A percentile compares a stretch with the other conserved stretches of the same genome.
Conservation (phyloP, 768 basidiomycete species). For the Tricholoma saponaceum region DNA sequence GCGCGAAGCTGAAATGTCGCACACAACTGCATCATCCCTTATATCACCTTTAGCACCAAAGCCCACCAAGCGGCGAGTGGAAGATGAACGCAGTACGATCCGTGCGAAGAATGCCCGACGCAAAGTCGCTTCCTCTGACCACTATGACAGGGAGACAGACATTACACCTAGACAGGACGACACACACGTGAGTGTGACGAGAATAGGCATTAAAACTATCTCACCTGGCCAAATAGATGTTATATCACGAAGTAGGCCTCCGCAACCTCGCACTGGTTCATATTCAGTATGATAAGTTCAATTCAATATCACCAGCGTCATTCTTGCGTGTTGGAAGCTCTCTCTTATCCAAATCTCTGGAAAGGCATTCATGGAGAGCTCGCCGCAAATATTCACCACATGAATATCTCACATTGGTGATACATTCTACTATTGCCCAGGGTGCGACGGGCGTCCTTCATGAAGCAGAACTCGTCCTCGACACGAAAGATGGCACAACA, state of each 20-base stretch:
- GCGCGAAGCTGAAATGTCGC: not conserved
- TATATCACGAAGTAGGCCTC: not conserved
- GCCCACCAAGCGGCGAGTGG: too few relatives aligned
- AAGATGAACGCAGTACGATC: not conserved
- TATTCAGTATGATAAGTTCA: conserved; percentile 3
- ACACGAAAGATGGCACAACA: not conserved
- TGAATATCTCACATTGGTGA: not conserved
- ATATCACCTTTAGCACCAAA: not conserved
- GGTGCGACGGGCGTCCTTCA: not conserved
- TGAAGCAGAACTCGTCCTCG: not conserved
- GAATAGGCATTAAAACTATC: not conserved
- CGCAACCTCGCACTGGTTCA: not conserved
- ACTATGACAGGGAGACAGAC: too few relatives aligned
- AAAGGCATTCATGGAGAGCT: not conserved
- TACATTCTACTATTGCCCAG: not conserved
- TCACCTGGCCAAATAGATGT: not conserved
- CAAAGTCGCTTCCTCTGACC: not conserved
- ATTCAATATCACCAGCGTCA: not conserved
- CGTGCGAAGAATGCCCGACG: not conserved
- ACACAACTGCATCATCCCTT: not conserved
- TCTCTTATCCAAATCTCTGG: not conserved
- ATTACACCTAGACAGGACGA: too few relatives aligned
- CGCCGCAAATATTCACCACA: not conserved
- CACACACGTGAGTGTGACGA: too few relatives aligned
- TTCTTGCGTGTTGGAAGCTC: not conserved